Evolutionary conservation across 495 filamentous ascomycete genomes (phyloP).

Genomic region (Cenococcum geophilum): DNA sequence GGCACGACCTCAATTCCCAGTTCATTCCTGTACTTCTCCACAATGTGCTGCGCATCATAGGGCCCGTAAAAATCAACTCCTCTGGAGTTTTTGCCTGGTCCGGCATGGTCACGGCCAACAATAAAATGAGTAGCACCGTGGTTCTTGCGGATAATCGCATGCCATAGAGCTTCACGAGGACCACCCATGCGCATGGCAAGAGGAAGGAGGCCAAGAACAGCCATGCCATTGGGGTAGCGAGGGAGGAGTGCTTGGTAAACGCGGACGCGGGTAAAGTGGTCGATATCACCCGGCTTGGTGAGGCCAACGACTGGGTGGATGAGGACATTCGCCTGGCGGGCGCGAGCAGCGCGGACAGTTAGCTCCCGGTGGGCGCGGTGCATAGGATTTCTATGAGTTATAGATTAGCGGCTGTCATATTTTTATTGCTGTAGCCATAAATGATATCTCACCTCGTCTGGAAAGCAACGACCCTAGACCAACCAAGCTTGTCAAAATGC

Average conservation of each 20-base stretch:
- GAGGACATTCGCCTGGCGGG: constrained; percentile 93
- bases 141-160: constrained; percentile 99
- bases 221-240: constrained; percentile 98
- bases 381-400: constrained; percentile 74
- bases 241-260: constrained; percentile 96
- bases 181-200: constrained; percentile 99
- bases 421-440: not conserved
- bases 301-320: constrained; percentile 98
- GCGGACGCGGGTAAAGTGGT: constrained; percentile 98
- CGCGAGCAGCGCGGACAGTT: constrained; percentile 91
- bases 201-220: constrained; percentile 88
- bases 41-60: constrained; percentile 95
- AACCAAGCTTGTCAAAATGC: constrained; percentile 99
- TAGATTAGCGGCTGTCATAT: not conserved
- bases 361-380: constrained; percentile 96
- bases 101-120: constrained; percentile 94
- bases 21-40: constrained; percentile 93
- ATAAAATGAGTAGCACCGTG: constrained; percentile 99
- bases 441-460: constrained; percentile 56
- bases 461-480: constrained; percentile 94
- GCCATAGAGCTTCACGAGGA: constrained; percentile 97
- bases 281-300: constrained; percentile 98
- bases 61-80: constrained; percentile 97
- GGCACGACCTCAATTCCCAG: constrained; percentile 97
- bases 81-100: constrained; percentile 92